Percentiles rank a stretch among this genome's conserved stretches.
Conservation (phyloP, 768 basidiomycete species). For the Calocybe indica region DNA sequence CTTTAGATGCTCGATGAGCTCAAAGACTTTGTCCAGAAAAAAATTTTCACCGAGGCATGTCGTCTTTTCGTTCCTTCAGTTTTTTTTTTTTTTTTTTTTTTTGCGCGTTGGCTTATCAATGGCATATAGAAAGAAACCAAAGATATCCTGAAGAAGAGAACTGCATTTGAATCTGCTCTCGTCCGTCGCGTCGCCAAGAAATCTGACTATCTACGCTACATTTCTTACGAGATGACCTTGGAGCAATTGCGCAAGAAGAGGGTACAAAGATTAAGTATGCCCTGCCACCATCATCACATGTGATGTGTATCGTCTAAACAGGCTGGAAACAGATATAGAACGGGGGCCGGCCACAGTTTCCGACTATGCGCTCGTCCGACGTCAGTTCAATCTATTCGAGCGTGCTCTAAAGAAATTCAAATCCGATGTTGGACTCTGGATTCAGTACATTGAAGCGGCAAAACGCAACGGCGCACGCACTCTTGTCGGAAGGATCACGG, state of each 20-base stretch:
- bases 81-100: background rate
- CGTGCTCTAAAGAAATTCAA: constrained; percentile 87
- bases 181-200: constrained; percentile 82
- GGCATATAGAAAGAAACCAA: constrained; percentile 64
- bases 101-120: constrained; percentile 9
- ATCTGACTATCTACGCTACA: constrained; percentile 85
- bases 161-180: constrained; percentile 76
- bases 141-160: constrained; percentile 80
- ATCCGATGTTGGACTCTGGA: constrained; percentile 80
- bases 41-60: constrained; percentile 74
- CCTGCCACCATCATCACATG: background rate
- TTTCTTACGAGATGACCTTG: constrained; percentile 85
- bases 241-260: constrained; percentile 78
- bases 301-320: background rate
- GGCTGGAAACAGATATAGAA: constrained; percentile 28
- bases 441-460: constrained; percentile 83
- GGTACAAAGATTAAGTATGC: constrained; percentile 62
- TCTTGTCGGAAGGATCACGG: constrained; percentile 76
- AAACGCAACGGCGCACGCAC: constrained; percentile 74
- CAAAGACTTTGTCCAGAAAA: constrained; percentile 83
- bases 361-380: constrained; percentile 76
- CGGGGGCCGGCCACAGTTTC: constrained; percentile 60
- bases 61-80: background rate
- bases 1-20: constrained; percentile 90
- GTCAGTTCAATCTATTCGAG: constrained; percentile 89